Percentiles rank a stretch among this genome's conserved stretches.
Conservation (phyloP, 306 rosid species). For the Glycyrrhiza uralensis region DNA sequence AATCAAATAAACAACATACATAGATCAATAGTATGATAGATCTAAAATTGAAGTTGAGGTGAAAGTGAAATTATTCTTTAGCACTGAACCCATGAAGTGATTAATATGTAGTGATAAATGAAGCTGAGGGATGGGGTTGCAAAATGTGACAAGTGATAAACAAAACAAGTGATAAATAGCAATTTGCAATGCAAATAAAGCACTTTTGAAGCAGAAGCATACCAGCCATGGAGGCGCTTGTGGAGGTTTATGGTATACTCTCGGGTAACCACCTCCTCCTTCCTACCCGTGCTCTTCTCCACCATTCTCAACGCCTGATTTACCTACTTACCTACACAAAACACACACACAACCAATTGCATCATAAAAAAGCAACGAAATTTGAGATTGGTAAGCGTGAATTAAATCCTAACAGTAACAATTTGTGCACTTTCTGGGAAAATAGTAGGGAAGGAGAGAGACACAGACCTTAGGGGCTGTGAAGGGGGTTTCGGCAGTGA, state of each 20-base stretch:
- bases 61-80: not conserved
- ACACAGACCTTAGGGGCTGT: no score
- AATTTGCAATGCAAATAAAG: not conserved
- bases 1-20: not conserved
- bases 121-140: not conserved
- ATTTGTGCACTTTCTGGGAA: no score
- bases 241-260: slow-evolving; percentile 96
- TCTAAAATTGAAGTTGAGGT: not conserved
- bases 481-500: slow-evolving; percentile 14
- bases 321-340: slow-evolving; percentile 33
- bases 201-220: not conserved
- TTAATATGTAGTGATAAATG: not conserved
- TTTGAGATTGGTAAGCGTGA: no score
- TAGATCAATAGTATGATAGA: not conserved
- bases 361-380: not conserved
- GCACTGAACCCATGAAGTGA: not conserved
- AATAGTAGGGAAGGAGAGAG: no score
- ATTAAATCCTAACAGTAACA: no score
- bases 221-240: slow-evolving; percentile 96
- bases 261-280: slow-evolving; percentile 87
- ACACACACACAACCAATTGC: not conserved
- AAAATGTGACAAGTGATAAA: no score
- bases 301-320: slow-evolving; percentile 53
- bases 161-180: not conserved
- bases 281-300: slow-evolving; percentile 75